Evolutionary conservation across 2,329 filamentous ascomycete species (phyloP), one percentile per base, ranked within the genome.

Genomic region (Colletotrichum gloeosporioides): DNA sequence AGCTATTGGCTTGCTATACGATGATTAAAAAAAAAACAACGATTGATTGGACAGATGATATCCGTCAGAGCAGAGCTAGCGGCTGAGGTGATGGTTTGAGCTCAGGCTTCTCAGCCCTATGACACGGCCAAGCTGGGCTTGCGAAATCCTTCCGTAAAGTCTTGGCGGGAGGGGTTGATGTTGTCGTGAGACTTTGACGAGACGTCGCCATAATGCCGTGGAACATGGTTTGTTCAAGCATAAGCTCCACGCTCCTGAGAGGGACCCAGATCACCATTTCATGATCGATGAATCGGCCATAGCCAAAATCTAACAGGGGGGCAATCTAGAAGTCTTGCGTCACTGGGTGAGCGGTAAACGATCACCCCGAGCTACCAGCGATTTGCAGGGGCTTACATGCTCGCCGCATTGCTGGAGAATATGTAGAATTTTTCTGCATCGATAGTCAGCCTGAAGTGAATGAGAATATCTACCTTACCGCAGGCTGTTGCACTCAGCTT

Each of bases 1-100:
- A 29, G 55, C 34, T 15, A 76, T 74, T 76, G 74, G 65, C 25
- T 49, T 69, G 59, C 59, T 73, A 69, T 76, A 76, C 74, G 70
- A 76, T 49, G 18, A 6, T 39, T 61, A n/a, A n/a, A n/a, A n/a
- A n/a, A 27, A 59, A 44, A 31, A 18, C 39, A 49, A 31, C n/a
- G 27, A 9, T 31, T 76, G 64, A 69, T 76, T 76, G 74, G 74
- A 13, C 44, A 27, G 22, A 32, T 10, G 53, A 29, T n/a, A 34
- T 31, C 29, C 22, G 18, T 49, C 44, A 18, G 64, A 32, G 59
- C 34, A 76, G 29, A 69, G 64, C 57, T 69, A 69, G 64, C 16
- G 44, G 25, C 64, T 32, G 34, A 59, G 55, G 59, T 34, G 32
- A 59, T 44, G 36, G 67, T 59, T 27, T 31, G 39, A 12, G 29